Conservation (phyloP, 441 rosid species). For the Syzygium malaccense region DNA sequence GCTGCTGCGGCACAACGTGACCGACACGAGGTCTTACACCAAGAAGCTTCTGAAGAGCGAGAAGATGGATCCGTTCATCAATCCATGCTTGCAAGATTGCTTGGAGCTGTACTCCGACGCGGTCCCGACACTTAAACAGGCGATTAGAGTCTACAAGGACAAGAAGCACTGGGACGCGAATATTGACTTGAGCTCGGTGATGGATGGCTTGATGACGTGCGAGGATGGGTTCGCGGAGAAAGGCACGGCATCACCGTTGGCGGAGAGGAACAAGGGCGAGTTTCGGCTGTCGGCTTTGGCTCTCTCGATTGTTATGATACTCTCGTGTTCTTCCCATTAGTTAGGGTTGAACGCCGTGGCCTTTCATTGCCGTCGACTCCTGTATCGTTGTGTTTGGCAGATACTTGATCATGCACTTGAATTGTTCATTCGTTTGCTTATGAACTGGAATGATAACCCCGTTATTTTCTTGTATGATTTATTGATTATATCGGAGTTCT, state of each 20-base stretch:
- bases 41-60: constrained; percentile 24
- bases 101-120: constrained; percentile 46
- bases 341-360: neutral
- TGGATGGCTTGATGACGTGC: constrained; percentile 45
- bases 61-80: constrained; percentile 18
- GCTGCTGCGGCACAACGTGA: constrained; percentile 25
- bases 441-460: neutral
- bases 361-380: neutral
- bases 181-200: constrained; percentile 30
- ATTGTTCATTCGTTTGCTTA: neutral
- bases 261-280: constrained; percentile 23
- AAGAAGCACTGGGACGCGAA: constrained; percentile 35
- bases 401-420: neutral
- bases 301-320: constrained; percentile 43
- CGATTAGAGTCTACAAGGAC: constrained; percentile 22
- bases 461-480: neutral
- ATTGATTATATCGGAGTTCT: neutral
- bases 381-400: neutral
- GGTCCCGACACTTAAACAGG: constrained; percentile 18
- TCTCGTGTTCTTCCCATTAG: neutral
- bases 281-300: constrained; percentile 39
- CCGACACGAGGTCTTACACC: constrained; percentile 21
- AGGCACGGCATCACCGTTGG: constrained; percentile 28
- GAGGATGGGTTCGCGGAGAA: constrained; percentile 53
- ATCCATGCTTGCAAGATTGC: constrained; percentile 37